These are phyloP conservation scores for Polyporus tsugae DNA, from an alignment of 1,284 basidiomycete species.

Conservation along the genomic window DNA sequence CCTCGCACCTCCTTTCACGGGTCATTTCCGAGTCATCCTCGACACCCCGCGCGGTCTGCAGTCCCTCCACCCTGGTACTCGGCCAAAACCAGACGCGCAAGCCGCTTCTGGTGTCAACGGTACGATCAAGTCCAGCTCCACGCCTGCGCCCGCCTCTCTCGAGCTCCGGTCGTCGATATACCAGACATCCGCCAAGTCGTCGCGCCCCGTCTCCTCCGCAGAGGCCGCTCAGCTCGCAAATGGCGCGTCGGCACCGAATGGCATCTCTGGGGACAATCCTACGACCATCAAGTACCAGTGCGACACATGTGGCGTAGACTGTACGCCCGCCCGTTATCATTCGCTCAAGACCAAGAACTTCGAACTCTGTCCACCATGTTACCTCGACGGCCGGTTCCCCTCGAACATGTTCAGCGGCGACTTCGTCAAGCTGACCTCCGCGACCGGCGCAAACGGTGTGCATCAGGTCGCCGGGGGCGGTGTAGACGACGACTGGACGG, in stretches of 20 bases:
- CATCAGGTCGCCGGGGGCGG: slow-evolving; percentile 52
- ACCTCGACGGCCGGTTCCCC: slow-evolving; percentile 96
- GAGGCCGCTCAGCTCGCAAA: slow-evolving; percentile 74
- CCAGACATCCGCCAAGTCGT: slow-evolving; percentile 85
- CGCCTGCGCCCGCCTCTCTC: slow-evolving; percentile 73
- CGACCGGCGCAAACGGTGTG: slow-evolving; percentile 46
- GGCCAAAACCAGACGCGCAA: slow-evolving; percentile 54
- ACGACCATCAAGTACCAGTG: slow-evolving; percentile 74
- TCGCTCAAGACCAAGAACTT: slow-evolving; percentile 93
- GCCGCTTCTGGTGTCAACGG: slow-evolving; percentile 59
- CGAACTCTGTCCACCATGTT: slow-evolving; percentile 90
- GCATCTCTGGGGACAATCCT: slow-evolving; percentile 49
- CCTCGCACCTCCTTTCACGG: slow-evolving; percentile 96
- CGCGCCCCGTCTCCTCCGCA: slow-evolving; percentile 66
- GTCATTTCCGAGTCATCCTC: slow-evolving; percentile 97
- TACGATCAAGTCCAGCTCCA: slow-evolving; percentile 50
- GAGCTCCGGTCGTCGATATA: slow-evolving; percentile 90
- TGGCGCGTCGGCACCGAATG: slow-evolving; percentile 59
- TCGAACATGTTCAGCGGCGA: slow-evolving; percentile 97
- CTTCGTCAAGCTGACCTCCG: slow-evolving; percentile 89
- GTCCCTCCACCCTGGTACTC: slow-evolving; percentile 93
- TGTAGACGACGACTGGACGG: slow-evolving; percentile 83
- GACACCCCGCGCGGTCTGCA: slow-evolving; percentile 97
- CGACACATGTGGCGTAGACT: slow-evolving; percentile 95
- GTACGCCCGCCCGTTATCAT: slow-evolving; percentile 90